These are phyloP conservation scores for Meripilus lineatus DNA, from an alignment of 1,284 basidiomycete genomes.

Conservation along the genomic window DNA sequence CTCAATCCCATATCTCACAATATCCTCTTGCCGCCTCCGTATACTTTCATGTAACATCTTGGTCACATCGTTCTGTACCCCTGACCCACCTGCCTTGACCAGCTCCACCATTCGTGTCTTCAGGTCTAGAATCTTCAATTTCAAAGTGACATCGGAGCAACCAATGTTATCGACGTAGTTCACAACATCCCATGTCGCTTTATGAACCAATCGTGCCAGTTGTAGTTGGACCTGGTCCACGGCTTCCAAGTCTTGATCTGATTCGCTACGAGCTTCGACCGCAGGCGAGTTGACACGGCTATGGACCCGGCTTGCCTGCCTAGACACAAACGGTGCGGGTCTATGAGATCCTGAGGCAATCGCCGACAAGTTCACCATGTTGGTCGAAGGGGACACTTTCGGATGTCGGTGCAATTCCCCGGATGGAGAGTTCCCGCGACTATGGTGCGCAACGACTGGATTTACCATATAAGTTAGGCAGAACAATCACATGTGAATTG, in stretches of 20 bases:
- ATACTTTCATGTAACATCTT: not conserved
- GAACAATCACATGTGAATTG: too few relatives aligned
- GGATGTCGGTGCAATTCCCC: not conserved
- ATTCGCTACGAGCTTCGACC: not conserved
- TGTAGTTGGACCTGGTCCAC: not conserved
- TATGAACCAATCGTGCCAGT: not conserved
- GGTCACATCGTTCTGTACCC: not conserved
- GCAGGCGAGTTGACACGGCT: not conserved
- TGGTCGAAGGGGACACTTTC: not conserved
- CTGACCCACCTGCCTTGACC: not conserved
- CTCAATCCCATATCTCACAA: not conserved
- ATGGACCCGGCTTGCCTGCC: not conserved
- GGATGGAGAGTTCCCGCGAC: too few relatives aligned
- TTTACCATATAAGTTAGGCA: too few relatives aligned
- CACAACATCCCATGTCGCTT: not conserved
- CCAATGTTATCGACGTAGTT: not conserved
- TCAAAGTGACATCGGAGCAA: not conserved
- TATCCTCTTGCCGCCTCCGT: not conserved
- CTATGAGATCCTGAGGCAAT: not conserved
- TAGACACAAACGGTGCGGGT: not conserved
- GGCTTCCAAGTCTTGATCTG: not conserved
- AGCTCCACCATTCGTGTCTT: constrained; percentile 1
- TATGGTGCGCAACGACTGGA: too few relatives aligned
- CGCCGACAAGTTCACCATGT: not conserved
- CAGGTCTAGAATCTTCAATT: constrained; percentile 1